These are phyloP conservation scores for Hibiscus tridactylites DNA, from an alignment of 345 rosid genomes.

Conservation along the genomic window DNA sequence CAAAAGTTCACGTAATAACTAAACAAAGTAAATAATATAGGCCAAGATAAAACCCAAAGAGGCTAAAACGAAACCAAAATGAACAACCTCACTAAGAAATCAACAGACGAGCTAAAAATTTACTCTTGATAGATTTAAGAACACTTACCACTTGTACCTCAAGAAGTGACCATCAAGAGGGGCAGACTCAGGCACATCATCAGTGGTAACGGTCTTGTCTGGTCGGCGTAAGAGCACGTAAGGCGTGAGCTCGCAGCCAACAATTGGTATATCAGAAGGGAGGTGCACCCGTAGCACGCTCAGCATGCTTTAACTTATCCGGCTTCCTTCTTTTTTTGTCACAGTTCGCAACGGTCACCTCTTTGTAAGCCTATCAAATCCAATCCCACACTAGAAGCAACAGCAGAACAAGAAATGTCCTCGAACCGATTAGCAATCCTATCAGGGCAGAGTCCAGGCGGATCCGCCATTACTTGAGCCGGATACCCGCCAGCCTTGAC, in stretches of 20 bases:
- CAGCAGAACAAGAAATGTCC: background rate
- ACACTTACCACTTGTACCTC: slow-evolving; percentile 81
- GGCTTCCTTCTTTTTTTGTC: slow-evolving; percentile 21
- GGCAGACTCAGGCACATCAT: slow-evolving; percentile 77
- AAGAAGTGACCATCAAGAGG: slow-evolving; percentile 81
- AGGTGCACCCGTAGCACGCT: slow-evolving; percentile 91
- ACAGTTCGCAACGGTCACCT: slow-evolving; percentile 28
- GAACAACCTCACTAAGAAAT: background rate
- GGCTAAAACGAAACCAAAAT: background rate
- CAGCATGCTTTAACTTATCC: slow-evolving; percentile 50
- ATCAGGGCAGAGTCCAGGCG: slow-evolving; percentile 42
- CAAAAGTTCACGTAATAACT: background rate
- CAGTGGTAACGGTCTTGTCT: slow-evolving; percentile 29
- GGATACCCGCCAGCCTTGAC: slow-evolving; percentile 31
- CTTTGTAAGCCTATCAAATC: slow-evolving; percentile 22
- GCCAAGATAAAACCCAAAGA: background rate
- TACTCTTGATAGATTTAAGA: background rate
- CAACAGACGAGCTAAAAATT: background rate
- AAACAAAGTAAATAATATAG: background rate
- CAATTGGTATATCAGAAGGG: slow-evolving; percentile 98
- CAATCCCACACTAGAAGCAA: slow-evolving; percentile 7
- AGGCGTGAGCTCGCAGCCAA: slow-evolving; percentile 96
- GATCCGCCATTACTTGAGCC: slow-evolving; percentile 60
- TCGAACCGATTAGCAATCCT: slow-evolving; percentile 3
- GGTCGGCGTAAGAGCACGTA: slow-evolving; percentile 59